Conservation (phyloP, 1,139 yeast genomes). For the Pichia sp. region DNA sequence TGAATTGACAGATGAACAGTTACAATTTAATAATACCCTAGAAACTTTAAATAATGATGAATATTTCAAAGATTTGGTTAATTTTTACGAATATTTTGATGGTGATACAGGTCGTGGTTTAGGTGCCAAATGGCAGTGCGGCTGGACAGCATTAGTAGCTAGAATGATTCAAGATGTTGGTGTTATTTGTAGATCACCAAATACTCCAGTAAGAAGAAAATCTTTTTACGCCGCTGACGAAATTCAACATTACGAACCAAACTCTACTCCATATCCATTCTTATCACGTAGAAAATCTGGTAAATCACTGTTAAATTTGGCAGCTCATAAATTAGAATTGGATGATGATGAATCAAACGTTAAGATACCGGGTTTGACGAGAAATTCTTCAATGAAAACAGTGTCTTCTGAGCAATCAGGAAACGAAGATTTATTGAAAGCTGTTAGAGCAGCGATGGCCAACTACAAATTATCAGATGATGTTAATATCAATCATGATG, state of each 20-base stretch:
- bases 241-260: slow-evolving; percentile 47
- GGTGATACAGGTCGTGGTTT: slow-evolving; percentile 95
- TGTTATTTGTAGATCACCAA: slow-evolving; percentile 46
- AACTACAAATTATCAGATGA: slow-evolving; percentile 39
- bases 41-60: slow-evolving; percentile 60
- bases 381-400: slow-evolving; percentile 26
- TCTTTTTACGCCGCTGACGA: slow-evolving; percentile 32
- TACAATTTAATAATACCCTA: slow-evolving; percentile 26
- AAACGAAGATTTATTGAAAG: slow-evolving; percentile 40
- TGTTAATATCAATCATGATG: slow-evolving; percentile 46
- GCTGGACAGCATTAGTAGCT: slow-evolving; percentile 95
- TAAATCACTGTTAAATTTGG: slow-evolving; percentile 59
- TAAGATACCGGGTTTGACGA: slow-evolving; percentile 27
- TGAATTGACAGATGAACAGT: slow-evolving; percentile 14
- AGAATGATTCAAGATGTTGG: slow-evolving; percentile 94
- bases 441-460: slow-evolving; percentile 49
- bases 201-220: slow-evolving; percentile 29
- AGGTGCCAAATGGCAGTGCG: slow-evolving; percentile 95
- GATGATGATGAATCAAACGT: slow-evolving; percentile 50
- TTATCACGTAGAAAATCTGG: slow-evolving; percentile 58
- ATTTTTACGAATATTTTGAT: slow-evolving; percentile 87
- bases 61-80: slow-evolving; percentile 67
- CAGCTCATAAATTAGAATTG: slow-evolving; percentile 60
- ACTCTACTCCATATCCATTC: slow-evolving; percentile 37
- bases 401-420: slow-evolving; percentile 23